Base-by-base conservation (phyloP, 1,139 yeast species). In the Candida frijolesensis region DNA sequence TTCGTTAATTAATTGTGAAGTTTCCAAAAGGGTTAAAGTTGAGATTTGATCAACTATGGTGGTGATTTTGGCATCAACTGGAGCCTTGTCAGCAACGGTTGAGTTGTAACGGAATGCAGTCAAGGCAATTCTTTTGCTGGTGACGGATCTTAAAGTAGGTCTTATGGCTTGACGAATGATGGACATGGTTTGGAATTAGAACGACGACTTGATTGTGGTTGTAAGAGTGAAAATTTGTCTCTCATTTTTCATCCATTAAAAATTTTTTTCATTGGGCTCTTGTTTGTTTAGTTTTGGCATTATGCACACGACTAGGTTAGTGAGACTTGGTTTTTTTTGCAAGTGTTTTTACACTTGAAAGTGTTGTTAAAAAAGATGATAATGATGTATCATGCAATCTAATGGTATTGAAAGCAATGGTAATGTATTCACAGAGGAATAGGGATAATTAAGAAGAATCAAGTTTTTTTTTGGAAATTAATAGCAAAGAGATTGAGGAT, bases 1-100 rank as follows among this genome's bases (percentile, higher is more conserved):
- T 69, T 90, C 97, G 46, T 83, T 70, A 57, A 94, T 89, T 64
- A 94, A 82, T 35, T 87, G 71, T 12, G 97, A 86, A 15, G 99
- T 94, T 75, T 94, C 99, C 63, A 92, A 79, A 53, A 94, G 81
- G 16, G 96, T 91, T 68, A 94, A 81, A 60, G 88, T 82, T 51
- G 97, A 85, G 67, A 94, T 94, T 65, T 89, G 89, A 63, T 90
- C 95, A 52, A 95, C 99, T 63, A 94, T 92, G 55, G 84, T 72
- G 44, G 87, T 65, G 68, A 94, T 92, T 72, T 94, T 92, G 58
- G 98, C 95, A 71, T 89, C 96, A 52, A 88, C 95, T 51, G 85
- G 78, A 9, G 79, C 71, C 48, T 61, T 60, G 44, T 71, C 64
- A 25, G 72, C 65, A 42, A 74, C 78, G 48, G 85, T 79, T 52